phyloP scores from a whole-genome alignment of 108 stramenopile genomes.

The Skeletonema potamos region DNA sequence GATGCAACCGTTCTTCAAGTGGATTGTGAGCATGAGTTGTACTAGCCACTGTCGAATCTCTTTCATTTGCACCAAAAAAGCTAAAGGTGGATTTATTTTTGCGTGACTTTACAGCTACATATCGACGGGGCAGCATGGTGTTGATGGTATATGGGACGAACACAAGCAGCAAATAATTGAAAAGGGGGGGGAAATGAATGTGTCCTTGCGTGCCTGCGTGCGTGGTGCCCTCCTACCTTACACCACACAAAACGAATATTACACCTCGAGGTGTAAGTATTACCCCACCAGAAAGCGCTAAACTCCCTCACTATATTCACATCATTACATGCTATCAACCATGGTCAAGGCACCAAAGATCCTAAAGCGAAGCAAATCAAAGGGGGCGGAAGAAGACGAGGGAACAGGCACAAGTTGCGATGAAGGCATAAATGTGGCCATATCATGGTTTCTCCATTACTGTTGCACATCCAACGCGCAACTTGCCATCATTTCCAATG shows the following conservation, averaged over 20 bases:
- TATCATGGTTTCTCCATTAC: constrained; percentile 60
- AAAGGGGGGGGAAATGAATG: too few relatives aligned
- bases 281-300: too few relatives aligned
- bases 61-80: not conserved
- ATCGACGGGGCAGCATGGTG: not conserved
- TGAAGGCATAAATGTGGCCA: constrained; percentile 23
- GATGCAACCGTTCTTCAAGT: constrained; percentile 58
- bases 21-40: not conserved
- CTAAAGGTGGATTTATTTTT: not conserved
- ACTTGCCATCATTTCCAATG: constrained; percentile 68
- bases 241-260: too few relatives aligned
- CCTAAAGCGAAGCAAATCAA: not conserved
- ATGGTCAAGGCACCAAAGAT: not conserved
- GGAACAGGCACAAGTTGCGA: not conserved
- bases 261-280: too few relatives aligned
- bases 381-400: not conserved
- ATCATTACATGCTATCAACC: not conserved
- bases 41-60: not conserved
- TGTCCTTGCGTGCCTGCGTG: too few relatives aligned
- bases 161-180: too few relatives aligned
- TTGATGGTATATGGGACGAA: too few relatives aligned
- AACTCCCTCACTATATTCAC: too few relatives aligned
- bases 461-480: constrained; percentile 53
- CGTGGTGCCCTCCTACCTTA: too few relatives aligned
- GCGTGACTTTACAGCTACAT: not conserved